A percentile compares a stretch with the other conserved stretches of the same genome.
Evolutionary conservation across 2,329 filamentous ascomycete genomes (phyloP).

Genomic region (Aschersonia sp.): DNA sequence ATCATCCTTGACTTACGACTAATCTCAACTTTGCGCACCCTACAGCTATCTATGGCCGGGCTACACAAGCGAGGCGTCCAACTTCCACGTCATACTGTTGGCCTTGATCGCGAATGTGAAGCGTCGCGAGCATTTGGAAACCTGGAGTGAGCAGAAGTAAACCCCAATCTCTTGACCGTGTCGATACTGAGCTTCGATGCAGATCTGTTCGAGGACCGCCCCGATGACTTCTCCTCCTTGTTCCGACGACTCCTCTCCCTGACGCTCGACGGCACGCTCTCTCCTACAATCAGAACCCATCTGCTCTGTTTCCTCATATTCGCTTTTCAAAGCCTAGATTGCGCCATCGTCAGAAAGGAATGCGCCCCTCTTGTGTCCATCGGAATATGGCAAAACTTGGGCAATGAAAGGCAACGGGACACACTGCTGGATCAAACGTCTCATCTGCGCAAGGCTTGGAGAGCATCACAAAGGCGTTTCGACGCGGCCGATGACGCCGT

Average conservation of each 20-base stretch:
- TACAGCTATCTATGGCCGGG: conserved; percentile 84
- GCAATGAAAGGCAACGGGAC: conserved; percentile 62
- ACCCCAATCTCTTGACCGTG: not conserved
- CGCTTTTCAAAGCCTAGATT: conserved; percentile 89
- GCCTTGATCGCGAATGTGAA: conserved; percentile 80
- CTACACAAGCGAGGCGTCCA: conserved; percentile 76
- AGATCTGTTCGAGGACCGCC: conserved; percentile 64
- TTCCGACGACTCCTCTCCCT: conserved; percentile 85
- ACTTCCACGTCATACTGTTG: conserved; percentile 81
- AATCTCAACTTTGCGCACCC: not conserved
- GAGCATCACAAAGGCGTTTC: conserved; percentile 71
- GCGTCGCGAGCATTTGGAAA: conserved; percentile 69
- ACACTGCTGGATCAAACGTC: conserved; percentile 54
- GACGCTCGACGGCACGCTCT: conserved; percentile 57
- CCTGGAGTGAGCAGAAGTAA: conserved; percentile 83
- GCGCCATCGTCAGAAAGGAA: conserved; percentile 79
- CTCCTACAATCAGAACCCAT: conserved; percentile 56
- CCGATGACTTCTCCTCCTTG: conserved; percentile 72
- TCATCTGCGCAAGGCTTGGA: conserved; percentile 82
- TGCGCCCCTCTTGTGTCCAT: conserved; percentile 92
- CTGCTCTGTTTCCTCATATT: conserved; percentile 83
- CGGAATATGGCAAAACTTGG: conserved; percentile 87
- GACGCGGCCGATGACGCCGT: conserved; percentile 70
- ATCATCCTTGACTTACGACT: not conserved
- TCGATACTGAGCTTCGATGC: conserved; percentile 6